These are phyloP conservation scores for Peterozyma xylosa DNA, from an alignment of 805 yeast genomes.

Conservation along the genomic window DNA sequence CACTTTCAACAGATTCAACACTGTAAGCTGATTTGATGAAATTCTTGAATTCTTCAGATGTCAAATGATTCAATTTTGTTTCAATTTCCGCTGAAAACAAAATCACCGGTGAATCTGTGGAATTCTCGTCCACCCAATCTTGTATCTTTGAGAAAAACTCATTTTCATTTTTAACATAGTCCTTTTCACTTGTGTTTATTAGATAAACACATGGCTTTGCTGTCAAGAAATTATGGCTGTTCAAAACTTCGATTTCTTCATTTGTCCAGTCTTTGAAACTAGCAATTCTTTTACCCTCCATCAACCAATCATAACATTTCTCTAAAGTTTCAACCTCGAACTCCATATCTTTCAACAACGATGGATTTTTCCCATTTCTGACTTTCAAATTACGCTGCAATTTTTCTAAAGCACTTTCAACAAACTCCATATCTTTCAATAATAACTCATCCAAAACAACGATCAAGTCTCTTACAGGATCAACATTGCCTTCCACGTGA, in stretches of 20 bases:
- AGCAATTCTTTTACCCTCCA: constrained; percentile 83
- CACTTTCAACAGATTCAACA: constrained; percentile 39
- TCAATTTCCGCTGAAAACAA: constrained; percentile 26
- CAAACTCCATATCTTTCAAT: constrained; percentile 94
- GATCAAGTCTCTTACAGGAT: constrained; percentile 91
- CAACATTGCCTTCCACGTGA: constrained; percentile 94
- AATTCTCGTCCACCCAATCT: constrained; percentile 82
- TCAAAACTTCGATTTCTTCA: constrained; percentile 88
- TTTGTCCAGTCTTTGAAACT: constrained; percentile 74
- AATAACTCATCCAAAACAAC: constrained; percentile 88
- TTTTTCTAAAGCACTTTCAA: constrained; percentile 41
- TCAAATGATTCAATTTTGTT: constrained; percentile 13
- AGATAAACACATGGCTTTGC: constrained; percentile 94
- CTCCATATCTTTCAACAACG: constrained; percentile 55
- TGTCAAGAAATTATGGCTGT: constrained; percentile 78
- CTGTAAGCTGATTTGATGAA: too few relatives aligned
- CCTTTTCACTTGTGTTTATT: constrained; percentile 83
- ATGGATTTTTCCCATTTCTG: constrained; percentile 68
- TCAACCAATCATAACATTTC: constrained; percentile 66
- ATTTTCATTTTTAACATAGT: constrained; percentile 82
- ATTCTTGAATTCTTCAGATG: constrained; percentile 23
- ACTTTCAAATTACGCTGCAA: constrained; percentile 64
- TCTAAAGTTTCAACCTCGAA: constrained; percentile 76
- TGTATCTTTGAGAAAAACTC: constrained; percentile 76
- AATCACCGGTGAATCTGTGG: constrained; percentile 58